phyloP scores from a whole-genome alignment of 2,329 filamentous ascomycete species.

The Pseudogymnoascus sp. region DNA sequence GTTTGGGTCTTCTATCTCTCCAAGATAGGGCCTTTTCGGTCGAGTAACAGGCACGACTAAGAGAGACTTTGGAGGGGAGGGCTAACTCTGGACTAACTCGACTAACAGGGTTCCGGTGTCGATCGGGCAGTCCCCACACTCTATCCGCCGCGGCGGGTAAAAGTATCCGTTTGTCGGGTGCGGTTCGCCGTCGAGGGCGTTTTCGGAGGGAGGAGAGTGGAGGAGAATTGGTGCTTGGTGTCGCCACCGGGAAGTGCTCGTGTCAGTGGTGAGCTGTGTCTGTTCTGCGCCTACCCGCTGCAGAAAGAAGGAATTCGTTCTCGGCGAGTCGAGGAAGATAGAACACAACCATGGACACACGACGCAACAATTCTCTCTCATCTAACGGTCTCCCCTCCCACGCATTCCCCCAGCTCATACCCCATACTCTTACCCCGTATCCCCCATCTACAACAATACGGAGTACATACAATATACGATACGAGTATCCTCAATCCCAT shows the following conservation, averaged over 20 bases:
- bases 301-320: neutral
- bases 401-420: neutral
- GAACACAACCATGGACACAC: neutral
- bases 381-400: neutral
- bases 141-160: conserved; percentile 5
- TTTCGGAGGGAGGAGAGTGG: conserved; percentile 3
- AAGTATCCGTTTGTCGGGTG: neutral
- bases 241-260: neutral
- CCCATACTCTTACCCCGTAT: neutral
- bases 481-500: neutral
- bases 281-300: neutral
- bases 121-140: neutral
- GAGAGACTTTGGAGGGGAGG: neutral
- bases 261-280: neutral
- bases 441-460: neutral
- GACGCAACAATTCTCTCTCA: neutral
- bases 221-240: neutral
- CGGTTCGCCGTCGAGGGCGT: conserved; percentile 2
- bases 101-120: conserved; percentile 3
- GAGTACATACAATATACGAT: neutral
- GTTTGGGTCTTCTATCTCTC: neutral
- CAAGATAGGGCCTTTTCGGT: conserved; percentile 2
- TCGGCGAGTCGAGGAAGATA: neutral
- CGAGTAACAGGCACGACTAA: conserved; percentile 5
- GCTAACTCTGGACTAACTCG: neutral